Evolutionary conservation across 495 filamentous ascomycete genomes (phyloP), one percentile per base, ranked within the genome.

Genomic region (Penicillium verhagenii): DNA sequence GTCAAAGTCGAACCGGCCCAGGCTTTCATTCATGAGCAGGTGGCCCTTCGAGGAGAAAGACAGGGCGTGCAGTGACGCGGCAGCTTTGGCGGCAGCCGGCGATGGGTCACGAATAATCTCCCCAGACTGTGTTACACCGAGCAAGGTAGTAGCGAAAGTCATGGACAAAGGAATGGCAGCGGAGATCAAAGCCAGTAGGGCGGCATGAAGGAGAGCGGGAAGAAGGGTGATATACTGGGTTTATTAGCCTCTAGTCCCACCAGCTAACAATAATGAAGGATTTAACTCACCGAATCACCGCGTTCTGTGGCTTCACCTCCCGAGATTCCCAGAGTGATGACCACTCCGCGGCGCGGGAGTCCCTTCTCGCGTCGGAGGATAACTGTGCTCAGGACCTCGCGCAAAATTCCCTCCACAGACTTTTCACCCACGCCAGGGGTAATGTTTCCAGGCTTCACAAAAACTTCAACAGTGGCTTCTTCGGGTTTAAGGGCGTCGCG

Each of bases 381-480:
- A 47, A 73, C 58, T 63, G 66, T 60, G 26, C 59, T 56, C 47
- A 74, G 55, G 47, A 72, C 53, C 29, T 44, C 61, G 18, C 67
- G 66, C 24, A 75, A 37, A 16, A 73, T 61, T 6, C 57, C 59
- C 56, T 72, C 69, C 47, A 69, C 61, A 59, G 72, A 63, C 74
- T 71, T 73, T 87, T 94, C 86, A 75, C 90, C 92, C 52, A 95
- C 87, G 46, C 92, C 91, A 55, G 80, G 81, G 1, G 70, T 69
- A 9, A 68, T 66, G 8, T 72, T 75, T 37, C 87, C 86, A 28
- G 92, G 92, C 67, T 93, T 86, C 59, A 98, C 83, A 67, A 91
- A 86, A 26, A 97, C 89, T 68, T 97, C 94, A 50, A 98, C 75
- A 47, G 85, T 85, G 21, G 94, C 90, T 73, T 96, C 91, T 71